phyloP scores from a whole-genome alignment of 192 early-diverging fungal genomes.

The Entomortierella beljakovae region DNA sequence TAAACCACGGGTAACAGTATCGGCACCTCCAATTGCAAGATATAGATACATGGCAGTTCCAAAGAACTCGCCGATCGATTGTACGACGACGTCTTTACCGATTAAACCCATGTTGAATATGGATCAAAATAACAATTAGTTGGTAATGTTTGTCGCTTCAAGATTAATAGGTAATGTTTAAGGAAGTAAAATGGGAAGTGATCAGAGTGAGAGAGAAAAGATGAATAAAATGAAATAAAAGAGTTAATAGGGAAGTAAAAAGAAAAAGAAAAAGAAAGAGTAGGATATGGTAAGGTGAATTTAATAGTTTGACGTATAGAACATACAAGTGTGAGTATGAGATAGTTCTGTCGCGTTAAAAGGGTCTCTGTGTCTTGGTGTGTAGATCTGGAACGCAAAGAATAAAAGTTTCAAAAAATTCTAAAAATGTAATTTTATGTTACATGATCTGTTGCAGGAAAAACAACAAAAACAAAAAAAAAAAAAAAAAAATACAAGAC shows the following conservation, averaged over 20 bases:
- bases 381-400: no score
- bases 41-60: slow-evolving; percentile 61
- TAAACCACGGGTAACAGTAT: slow-evolving; percentile 25
- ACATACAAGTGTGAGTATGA: no score
- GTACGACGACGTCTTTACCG: slow-evolving; percentile 16
- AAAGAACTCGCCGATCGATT: slow-evolving; percentile 55
- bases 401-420: no score
- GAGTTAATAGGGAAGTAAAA: not conserved
- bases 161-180: not conserved
- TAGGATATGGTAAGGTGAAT: no score
- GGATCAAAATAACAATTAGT: not conserved
- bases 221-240: not conserved
- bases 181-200: no score
- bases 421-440: no score
- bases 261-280: not conserved
- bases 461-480: no score
- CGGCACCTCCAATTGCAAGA: slow-evolving; percentile 50
- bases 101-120: slow-evolving; percentile 4
- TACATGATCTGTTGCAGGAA: no score
- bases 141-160: not conserved
- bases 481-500: no score
- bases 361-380: no score
- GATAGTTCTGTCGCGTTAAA: no score
- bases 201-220: not conserved
- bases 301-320: no score